A percentile compares a stretch with the other conserved stretches of the same genome.
Evolutionary conservation across 1,139 yeast genomes (phyloP).

Genomic region (Suhomyces ambrosiae): DNA sequence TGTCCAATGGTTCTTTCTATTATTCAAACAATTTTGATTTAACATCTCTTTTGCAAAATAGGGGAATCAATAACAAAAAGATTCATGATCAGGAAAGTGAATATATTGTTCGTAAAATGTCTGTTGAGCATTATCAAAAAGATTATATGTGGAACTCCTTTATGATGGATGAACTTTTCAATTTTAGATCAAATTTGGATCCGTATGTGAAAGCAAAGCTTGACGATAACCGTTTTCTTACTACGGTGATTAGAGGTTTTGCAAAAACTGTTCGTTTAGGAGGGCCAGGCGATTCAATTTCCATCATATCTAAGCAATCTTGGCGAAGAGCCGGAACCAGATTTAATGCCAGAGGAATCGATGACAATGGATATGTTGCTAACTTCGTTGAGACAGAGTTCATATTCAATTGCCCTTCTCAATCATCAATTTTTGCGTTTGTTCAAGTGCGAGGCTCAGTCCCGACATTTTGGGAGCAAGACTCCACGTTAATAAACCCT

Average conservation of each 20-base stretch:
- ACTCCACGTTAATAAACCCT: constrained; percentile 77
- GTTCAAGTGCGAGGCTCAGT: constrained; percentile 92
- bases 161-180: constrained; percentile 80
- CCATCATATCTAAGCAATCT: constrained; percentile 88
- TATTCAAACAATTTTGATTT: constrained; percentile 91
- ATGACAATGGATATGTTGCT: constrained; percentile 93
- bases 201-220: constrained; percentile 56
- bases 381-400: constrained; percentile 95
- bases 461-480: constrained; percentile 98
- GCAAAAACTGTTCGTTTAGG: constrained; percentile 74
- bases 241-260: constrained; percentile 93
- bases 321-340: constrained; percentile 97
- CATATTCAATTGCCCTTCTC: constrained; percentile 41
- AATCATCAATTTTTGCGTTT: constrained; percentile 64
- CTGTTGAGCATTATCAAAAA: constrained; percentile 60
- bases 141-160: constrained; percentile 98
- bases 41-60: constrained; percentile 75
- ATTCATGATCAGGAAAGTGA: constrained; percentile 29
- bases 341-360: constrained; percentile 91
- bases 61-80: constrained; percentile 51
- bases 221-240: constrained; percentile 77
- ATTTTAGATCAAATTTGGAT: constrained; percentile 72
- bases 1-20: constrained; percentile 88
- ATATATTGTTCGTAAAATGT: constrained; percentile 19
- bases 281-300: constrained; percentile 57